Evolutionary conservation across 495 filamentous ascomycete species (phyloP), one percentile per base, ranked within the genome.

Genomic region (Penicillium simplicissimum): DNA sequence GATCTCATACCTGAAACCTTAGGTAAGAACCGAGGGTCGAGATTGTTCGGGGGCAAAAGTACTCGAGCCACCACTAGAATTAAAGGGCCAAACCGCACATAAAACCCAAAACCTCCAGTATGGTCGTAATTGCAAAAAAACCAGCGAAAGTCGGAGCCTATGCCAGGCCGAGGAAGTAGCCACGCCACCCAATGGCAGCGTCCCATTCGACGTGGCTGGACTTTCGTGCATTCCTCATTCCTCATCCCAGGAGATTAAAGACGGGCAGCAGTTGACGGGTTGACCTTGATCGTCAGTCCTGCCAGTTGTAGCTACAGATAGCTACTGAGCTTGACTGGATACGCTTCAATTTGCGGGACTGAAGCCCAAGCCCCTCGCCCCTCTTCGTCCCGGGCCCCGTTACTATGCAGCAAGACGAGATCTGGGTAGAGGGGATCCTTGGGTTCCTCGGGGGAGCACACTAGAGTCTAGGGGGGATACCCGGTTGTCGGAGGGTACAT

Each of bases 131-230:
- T 45, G 42, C 42, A 45, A 45, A 45, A 43, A 23, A 23, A 0
- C 17, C 17, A 47, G 25, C 40, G 55, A 57, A 45, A 35, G 5
- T 45, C 38, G 45, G 52, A 51, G 45, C 60, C 48, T 49, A 43
- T 58, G 53, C 54, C 25, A 61, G 58, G 19, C 33, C 55, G 33
- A 43, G 52, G 55, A 55, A 62, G 37, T 59, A 58, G 52, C 23
- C 49, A 61, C 36, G 47, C 35, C 34, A 51, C 52, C 63, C 59
- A 66, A 66, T 66, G 43, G 59, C 36, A 53, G 57, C 25, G 36
- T 17, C 58, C 31, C 53, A 38, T 58, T 51, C 51, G 55, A 57
- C 23, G n/a, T 47, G 55, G n/a, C 40, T 47, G 37, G 21, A 34
- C 23, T 19, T 48, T 25, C 38, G 3, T 33, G 31, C 48, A 52